Evolutionary conservation across 2,329 filamentous ascomycete genomes (phyloP), one percentile per base, ranked within the genome.

Genomic region (Dactylellina haptotyla): DNA sequence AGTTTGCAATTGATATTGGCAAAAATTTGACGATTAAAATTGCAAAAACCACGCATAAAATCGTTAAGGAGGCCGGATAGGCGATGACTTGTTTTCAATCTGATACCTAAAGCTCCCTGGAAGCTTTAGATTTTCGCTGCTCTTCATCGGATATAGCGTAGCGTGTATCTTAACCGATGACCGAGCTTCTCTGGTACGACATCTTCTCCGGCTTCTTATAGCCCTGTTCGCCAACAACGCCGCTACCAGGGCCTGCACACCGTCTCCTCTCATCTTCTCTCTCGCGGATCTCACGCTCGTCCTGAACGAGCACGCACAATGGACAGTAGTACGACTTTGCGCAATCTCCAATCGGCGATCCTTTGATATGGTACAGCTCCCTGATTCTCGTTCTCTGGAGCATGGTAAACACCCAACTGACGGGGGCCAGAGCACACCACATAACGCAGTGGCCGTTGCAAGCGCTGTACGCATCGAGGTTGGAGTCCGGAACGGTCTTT

Each of bases 341-440:
- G 34, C 77, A 78, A 53, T 78, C 77, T 26, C 70, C 67, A 4
- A 65, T 73, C n/a, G 76, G 26, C 12, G 72, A 75, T 14, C 77
- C 77, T 23, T 77, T 69, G 16, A 78, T 76, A 30, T 76, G 74
- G 69, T 78, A 78, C 28, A 77, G 72, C 18, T 78, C 76, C 10
- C 77, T 74, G 45, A 78, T 73, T 16, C 76, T 71, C 9, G 76
- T 76, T 34, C 77, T 74, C 56, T 78, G 77, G n/a, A 78, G 58
- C 63, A 77, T 76, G 25, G 77, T 78, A 23, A 78, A 77, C 14
- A 78, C 61, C 76, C 77, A 78, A 58, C 75, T 69, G 71, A 77
- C 71, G 0, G 77, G 77, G 3, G 73, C 45, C 2, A 78, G 62
- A 1, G 70, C 73, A 39, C 77, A 78, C 32, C 76, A 78, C 12